Evolutionary conservation across 768 basidiomycete genomes (phyloP).

Genomic region (Crassisporium funariophilum): DNA sequence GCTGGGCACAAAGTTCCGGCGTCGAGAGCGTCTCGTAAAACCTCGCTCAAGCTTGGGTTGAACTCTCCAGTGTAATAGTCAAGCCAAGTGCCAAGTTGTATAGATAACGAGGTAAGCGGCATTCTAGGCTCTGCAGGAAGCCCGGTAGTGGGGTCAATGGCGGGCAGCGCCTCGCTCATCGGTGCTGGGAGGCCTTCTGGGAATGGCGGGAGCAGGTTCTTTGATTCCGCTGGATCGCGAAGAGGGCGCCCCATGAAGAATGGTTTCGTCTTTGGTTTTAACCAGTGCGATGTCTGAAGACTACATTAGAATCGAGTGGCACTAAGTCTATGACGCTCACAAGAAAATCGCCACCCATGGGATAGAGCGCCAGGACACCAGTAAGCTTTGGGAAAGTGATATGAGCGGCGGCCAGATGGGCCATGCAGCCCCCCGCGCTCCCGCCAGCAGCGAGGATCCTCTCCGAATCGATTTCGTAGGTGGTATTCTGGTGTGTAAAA

Average conservation of each 20-base stretch:
- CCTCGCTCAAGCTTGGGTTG: constrained; percentile 46
- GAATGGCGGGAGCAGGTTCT: constrained; percentile 49
- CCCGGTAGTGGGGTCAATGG: constrained; percentile 55
- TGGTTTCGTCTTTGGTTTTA: too few species aligned
- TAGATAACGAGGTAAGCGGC: constrained; percentile 56
- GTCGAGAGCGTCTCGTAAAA: not conserved
- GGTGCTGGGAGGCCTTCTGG: constrained; percentile 18
- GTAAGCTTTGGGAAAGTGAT: constrained; percentile 46
- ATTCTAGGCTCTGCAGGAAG: constrained; percentile 63
- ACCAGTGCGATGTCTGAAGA: too few species aligned
- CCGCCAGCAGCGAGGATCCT: constrained; percentile 55
- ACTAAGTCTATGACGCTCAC: constrained; percentile 32
- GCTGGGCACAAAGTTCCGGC: not conserved
- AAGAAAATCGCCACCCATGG: constrained; percentile 60
- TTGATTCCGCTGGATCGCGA: constrained; percentile 50
- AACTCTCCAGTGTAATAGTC: constrained; percentile 62
- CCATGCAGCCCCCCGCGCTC: constrained; percentile 63
- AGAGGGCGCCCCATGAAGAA: too few species aligned
- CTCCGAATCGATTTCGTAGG: constrained; percentile 41
- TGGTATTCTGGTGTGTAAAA: not conserved
- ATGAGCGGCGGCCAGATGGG: constrained; percentile 60
- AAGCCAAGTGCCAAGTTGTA: constrained; percentile 60
- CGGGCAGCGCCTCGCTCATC: constrained; percentile 44
- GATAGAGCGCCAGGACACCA: constrained; percentile 59
- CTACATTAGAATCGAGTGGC: too few species aligned